These are phyloP conservation scores for Mycena vulgaris DNA, from an alignment of 768 basidiomycete genomes.

Conservation along the genomic window DNA sequence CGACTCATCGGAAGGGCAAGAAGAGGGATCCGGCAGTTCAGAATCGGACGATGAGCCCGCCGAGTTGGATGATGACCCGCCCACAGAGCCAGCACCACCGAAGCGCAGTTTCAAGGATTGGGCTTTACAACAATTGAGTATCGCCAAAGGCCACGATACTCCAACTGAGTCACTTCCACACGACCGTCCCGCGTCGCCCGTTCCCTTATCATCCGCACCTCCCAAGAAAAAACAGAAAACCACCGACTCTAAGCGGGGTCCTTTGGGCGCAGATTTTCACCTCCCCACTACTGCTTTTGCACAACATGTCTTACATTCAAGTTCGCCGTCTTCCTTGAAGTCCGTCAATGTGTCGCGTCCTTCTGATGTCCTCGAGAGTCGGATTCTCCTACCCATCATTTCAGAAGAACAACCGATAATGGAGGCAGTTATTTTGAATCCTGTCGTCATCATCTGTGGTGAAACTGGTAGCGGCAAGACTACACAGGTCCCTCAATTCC, in stretches of 20 bases:
- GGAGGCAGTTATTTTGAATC: constrained; percentile 90
- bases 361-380: constrained; percentile 79
- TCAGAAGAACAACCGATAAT: constrained; percentile 96
- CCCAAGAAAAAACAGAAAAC: constrained; percentile 67
- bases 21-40: constrained; percentile 36
- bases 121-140: constrained; percentile 85
- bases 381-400: constrained; percentile 89
- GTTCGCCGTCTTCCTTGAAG: constrained; percentile 52
- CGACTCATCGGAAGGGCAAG: constrained; percentile 56
- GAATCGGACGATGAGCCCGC: constrained; percentile 45
- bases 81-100: constrained; percentile 37
- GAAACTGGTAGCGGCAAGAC: constrained; percentile 99
- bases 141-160: constrained; percentile 56
- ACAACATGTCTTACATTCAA: constrained; percentile 55
- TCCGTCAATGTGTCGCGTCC: constrained; percentile 73
- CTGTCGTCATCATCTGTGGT: constrained; percentile 87
- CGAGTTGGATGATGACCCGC: constrained; percentile 38
- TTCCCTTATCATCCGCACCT: constrained; percentile 44
- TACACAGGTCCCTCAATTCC: constrained; percentile 97
- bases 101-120: constrained; percentile 87
- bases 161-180: constrained; percentile 33
- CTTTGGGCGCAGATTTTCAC: constrained; percentile 80
- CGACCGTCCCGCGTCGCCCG: constrained; percentile 32
- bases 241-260: constrained; percentile 73
- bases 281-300: constrained; percentile 80